Evolutionary conservation across 2,329 filamentous ascomycete genomes (phyloP).

Genomic region (Didymosphaeria variabile): DNA sequence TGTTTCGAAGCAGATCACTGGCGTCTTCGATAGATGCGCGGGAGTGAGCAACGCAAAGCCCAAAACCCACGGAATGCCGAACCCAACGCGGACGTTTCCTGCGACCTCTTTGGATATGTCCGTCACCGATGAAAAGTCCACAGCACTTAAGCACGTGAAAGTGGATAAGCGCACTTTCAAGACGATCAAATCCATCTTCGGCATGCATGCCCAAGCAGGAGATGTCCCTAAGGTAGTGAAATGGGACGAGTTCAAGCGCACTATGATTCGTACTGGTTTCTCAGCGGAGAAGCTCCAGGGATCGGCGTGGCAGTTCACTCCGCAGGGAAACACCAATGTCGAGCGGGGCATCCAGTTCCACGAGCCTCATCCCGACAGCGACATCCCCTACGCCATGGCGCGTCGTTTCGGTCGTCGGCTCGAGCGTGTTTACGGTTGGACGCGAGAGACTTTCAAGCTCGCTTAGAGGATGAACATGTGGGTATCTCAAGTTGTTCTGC

Average conservation of each 20-base stretch:
- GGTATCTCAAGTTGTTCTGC: background rate
- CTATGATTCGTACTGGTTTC: conserved; percentile 62
- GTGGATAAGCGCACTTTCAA: background rate
- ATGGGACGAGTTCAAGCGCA: conserved; percentile 64
- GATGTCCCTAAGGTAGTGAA: conserved; percentile 54
- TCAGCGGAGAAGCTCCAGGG: conserved; percentile 66
- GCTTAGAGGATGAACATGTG: background rate
- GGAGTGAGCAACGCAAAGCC: conserved; percentile 13
- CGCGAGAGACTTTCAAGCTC: background rate
- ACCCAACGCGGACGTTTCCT: background rate
- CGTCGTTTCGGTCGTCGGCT: conserved; percentile 41
- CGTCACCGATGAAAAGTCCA: no score
- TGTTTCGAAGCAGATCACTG: conserved; percentile 21
- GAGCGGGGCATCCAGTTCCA: conserved; percentile 66
- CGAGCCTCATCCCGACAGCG: conserved; percentile 65
- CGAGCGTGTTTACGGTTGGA: background rate
- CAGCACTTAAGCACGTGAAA: no score
- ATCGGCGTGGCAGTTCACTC: conserved; percentile 68
- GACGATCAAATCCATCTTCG: background rate
- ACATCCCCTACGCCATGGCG: conserved; percentile 59
- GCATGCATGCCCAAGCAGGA: conserved; percentile 19
- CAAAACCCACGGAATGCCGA: conserved; percentile 16
- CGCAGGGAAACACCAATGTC: conserved; percentile 49
- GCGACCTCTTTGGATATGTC: no score
- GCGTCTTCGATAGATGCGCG: conserved; percentile 19